Evolutionary conservation across 208 protist species (phyloP), one percentile per base, ranked within the genome.

Genomic region (Angomonas desouzai): DNA sequence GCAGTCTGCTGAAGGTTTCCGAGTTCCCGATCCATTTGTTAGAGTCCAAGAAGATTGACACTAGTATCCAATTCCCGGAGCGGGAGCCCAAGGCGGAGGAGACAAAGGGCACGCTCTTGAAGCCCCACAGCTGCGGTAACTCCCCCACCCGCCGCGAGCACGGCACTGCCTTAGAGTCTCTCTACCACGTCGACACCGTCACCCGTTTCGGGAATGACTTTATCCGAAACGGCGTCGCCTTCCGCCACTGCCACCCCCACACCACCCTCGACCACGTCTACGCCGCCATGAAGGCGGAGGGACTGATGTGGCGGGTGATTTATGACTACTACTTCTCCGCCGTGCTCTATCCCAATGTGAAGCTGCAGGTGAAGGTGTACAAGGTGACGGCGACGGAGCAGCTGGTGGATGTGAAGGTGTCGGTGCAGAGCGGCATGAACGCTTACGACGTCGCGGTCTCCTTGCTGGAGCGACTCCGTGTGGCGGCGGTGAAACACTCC

Each of bases 351-450:
- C 87, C 87, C 22, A 79, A 79, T 49, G 75, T 91, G 27, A 93
- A 91, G 58, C 69, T 93, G 22, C 87, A 93, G 63, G 72, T 93
- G 36, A 93, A 80, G 68, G 67, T 93, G 28, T 93, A 87, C 73
- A 85, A 85, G 68, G 62, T 86, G 2, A 79, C 48, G 33, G 43
- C 68, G 27, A 62, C 77, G 23, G 79, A 83, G 64, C 81, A 91
- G 43, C 28, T 93, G 28, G 83, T 93, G 2, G 83, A 93, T 71
- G 79, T 91, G 53, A 87, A 85, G 60, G 72, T 91, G 22, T 89
- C 81, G 1, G 64, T 62, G 29, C 83, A 91, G 68, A 85, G 81
- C 51, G 87, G 87, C 11, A 93, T 91, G 87, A 43, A 55, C 0
- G 81, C 67, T 16, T 84, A 66, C 43, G 83, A 89, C 27, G 73